These are phyloP conservation scores for Eucalyptus regnans DNA, from an alignment of 345 rosid species.

Conservation along the genomic window DNA sequence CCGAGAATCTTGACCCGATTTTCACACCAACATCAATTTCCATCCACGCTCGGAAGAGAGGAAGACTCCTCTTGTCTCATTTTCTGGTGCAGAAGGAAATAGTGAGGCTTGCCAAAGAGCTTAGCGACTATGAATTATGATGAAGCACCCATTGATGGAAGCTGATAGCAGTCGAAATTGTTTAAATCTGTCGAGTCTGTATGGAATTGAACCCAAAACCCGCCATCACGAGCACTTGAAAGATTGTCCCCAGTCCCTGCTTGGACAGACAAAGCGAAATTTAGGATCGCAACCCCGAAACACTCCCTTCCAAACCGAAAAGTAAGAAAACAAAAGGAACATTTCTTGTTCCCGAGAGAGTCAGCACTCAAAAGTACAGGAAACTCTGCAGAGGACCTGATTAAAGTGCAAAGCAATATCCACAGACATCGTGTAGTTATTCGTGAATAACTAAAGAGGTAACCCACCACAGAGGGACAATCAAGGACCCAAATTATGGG, in stretches of 20 bases:
- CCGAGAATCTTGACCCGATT: background rate
- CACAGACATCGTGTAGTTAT: slow-evolving; percentile 36
- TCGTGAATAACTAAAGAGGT: slow-evolving; percentile 21
- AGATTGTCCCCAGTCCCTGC: background rate
- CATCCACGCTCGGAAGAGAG: background rate
- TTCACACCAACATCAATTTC: background rate
- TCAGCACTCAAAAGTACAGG: background rate
- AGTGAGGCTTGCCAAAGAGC: background rate
- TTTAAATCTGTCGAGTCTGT: background rate
- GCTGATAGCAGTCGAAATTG: background rate
- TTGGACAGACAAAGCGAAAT: background rate
- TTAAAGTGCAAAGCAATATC: background rate
- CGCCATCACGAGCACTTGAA: background rate
- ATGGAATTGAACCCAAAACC: background rate
- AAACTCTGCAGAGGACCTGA: background rate
- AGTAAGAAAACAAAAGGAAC: background rate
- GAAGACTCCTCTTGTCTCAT: background rate
- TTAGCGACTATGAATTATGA: background rate
- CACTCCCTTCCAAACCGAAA: background rate
- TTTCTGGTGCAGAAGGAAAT: background rate
- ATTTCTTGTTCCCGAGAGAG: background rate
- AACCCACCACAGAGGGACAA: slow-evolving; percentile 22
- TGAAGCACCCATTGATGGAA: background rate
- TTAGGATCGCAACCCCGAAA: background rate
- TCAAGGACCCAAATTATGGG: slow-evolving; percentile 26